Conservation (phyloP, 1,284 basidiomycete species). For the Porodaedalea pini region DNA sequence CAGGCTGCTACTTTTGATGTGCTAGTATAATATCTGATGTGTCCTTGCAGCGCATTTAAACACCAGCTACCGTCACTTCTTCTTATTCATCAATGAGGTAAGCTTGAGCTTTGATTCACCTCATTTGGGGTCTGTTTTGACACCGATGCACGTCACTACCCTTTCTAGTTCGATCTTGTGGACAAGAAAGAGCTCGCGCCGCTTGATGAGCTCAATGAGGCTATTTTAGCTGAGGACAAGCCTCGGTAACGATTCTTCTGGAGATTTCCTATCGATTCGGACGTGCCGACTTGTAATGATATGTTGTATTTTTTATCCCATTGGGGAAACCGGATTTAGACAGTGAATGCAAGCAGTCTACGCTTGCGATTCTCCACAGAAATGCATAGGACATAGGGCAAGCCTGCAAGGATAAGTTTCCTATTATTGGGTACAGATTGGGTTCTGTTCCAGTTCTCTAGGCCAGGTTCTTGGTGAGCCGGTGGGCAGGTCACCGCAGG, state of each 20-base stretch:
- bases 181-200: conserved; percentile 97
- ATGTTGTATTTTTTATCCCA: not conserved
- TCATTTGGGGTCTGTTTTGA: not conserved
- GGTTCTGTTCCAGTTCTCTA: too few relatives aligned
- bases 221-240: conserved; percentile 85
- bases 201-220: conserved; percentile 94
- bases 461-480: too few relatives aligned
- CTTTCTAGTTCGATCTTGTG: conserved; percentile 83
- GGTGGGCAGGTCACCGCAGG: too few relatives aligned
- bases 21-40: not conserved
- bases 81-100: conserved; percentile 94
- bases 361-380: too few relatives aligned
- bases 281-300: not conserved
- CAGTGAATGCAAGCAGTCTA: too few relatives aligned
- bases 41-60: conserved; percentile 85
- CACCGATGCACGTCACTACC: not conserved
- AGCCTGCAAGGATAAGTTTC: too few relatives aligned
- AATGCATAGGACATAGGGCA: too few relatives aligned
- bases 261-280: conserved; percentile 5
- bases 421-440: too few relatives aligned
- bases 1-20: conserved; percentile 20
- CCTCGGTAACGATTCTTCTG: conserved; percentile 34
- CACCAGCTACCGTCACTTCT: conserved; percentile 98
- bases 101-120: conserved; percentile 20
- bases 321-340: too few relatives aligned